These are phyloP conservation scores for Melampsora larici-populina DNA, from an alignment of 1,284 basidiomycete genomes.

Conservation along the genomic window DNA sequence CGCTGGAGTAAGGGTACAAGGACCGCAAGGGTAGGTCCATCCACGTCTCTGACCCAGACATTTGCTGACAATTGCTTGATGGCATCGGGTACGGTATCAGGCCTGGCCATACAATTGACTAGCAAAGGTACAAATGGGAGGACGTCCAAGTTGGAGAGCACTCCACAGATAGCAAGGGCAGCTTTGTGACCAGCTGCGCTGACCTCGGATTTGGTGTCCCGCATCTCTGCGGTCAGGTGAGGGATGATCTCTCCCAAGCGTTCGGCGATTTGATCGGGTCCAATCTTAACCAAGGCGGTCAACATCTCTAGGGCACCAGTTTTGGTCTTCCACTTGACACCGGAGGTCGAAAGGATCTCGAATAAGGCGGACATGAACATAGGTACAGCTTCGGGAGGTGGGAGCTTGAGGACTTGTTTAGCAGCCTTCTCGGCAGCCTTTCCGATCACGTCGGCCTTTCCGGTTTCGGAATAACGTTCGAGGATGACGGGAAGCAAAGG, in stretches of 20 bases:
- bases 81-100: constrained; percentile 75
- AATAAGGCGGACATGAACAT: constrained; percentile 69
- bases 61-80: constrained; percentile 93
- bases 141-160: constrained; percentile 90
- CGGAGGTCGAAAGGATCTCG: constrained; percentile 65
- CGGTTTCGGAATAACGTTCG: constrained; percentile 89
- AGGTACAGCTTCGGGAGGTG: constrained; percentile 74
- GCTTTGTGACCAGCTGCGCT: constrained; percentile 84
- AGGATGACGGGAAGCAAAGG: constrained; percentile 73
- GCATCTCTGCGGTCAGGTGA: constrained; percentile 84
- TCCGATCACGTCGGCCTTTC: constrained; percentile 67
- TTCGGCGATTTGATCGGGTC: constrained; percentile 74
- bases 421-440: constrained; percentile 75
- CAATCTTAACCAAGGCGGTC: constrained; percentile 47
- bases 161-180: constrained; percentile 85
- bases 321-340: constrained; percentile 91
- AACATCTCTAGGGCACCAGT: constrained; percentile 77
- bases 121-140: constrained; percentile 82
- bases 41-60: constrained; percentile 97
- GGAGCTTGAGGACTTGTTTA: constrained; percentile 78
- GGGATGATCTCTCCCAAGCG: constrained; percentile 81
- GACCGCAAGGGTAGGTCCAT: constrained; percentile 89
- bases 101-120: constrained; percentile 82
- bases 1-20: constrained; percentile 88
- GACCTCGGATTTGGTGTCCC: constrained; percentile 95